phyloP scores from a whole-genome alignment of 495 filamentous ascomycete species.

The Letharia columbiana region DNA sequence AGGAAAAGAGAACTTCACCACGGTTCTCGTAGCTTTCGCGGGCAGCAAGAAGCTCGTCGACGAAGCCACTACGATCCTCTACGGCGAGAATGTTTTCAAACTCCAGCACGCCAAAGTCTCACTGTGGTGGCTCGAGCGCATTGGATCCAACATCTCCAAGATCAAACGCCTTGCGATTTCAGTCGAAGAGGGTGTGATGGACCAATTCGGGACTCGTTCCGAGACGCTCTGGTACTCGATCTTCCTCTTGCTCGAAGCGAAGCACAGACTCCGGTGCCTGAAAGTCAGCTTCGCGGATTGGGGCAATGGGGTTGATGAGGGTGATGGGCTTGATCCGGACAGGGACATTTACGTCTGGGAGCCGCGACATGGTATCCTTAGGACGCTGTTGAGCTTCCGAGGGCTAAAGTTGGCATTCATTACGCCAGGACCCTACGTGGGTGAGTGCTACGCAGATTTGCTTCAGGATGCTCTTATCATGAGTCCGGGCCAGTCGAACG shows the following conservation, averaged over 20 bases:
- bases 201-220: neutral
- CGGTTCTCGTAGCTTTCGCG: neutral
- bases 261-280: neutral
- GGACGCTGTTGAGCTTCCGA: constrained; percentile 2
- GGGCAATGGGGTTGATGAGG: neutral
- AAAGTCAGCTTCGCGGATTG: constrained; percentile 1
- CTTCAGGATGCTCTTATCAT: neutral
- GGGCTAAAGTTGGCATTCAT: neutral
- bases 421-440: neutral
- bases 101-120: constrained; percentile 3
- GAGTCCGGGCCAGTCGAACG: neutral
- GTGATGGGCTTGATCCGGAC: neutral
- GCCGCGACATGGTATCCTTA: neutral
- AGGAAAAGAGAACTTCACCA: neutral
- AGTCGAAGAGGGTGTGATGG: neutral
- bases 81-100: constrained; percentile 13
- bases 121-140: constrained; percentile 17
- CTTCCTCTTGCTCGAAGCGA: constrained; percentile 7
- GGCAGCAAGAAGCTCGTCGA: constrained; percentile 4
- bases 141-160: constrained; percentile 12
- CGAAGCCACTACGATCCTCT: constrained; percentile 9
- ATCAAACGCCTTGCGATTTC: constrained; percentile 3
- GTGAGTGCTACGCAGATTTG: neutral
- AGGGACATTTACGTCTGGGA: neutral
- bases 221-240: constrained; percentile 14